A percentile compares a stretch with the other conserved stretches of the same genome.
Conservation (phyloP, 164 flowering plant genomes). For the Magnolia kwangsiensis region DNA sequence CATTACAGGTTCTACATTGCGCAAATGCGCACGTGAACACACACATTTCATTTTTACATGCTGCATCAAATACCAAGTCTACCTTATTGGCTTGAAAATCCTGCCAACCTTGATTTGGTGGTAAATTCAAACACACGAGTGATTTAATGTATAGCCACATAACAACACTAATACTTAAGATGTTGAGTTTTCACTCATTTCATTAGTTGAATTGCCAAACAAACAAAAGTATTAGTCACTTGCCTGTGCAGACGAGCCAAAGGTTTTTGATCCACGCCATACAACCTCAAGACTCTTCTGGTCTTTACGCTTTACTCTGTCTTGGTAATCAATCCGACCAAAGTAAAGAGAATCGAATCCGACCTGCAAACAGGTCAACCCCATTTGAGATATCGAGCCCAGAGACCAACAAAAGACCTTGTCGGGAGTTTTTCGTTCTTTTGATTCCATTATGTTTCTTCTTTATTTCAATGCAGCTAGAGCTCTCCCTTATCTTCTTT, state of each 20-base stretch:
- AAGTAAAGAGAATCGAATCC: slow-evolving; percentile 83
- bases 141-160: background rate
- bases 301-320: slow-evolving; percentile 62
- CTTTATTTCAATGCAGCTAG: background rate
- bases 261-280: slow-evolving; percentile 81
- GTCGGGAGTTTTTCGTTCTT: background rate
- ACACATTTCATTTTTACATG: background rate
- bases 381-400: background rate
- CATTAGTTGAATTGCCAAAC: background rate
- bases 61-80: background rate
- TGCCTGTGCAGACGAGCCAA: slow-evolving; percentile 58
- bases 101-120: background rate
- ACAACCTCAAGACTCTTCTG: slow-evolving; percentile 87
- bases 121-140: background rate
- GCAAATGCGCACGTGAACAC: too few species aligned
- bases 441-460: background rate
- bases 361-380: slow-evolving; percentile 33
- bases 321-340: slow-evolving; percentile 92
- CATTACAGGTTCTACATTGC: too few species aligned
- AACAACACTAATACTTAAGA: background rate
- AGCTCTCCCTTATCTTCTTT: background rate
- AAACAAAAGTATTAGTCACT: background rate
- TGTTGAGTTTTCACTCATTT: background rate
- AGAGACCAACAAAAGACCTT: background rate
- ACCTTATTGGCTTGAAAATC: background rate